Evolutionary conservation across 208 protist genomes (phyloP).

Genomic region (Trypanosoma congolense): DNA sequence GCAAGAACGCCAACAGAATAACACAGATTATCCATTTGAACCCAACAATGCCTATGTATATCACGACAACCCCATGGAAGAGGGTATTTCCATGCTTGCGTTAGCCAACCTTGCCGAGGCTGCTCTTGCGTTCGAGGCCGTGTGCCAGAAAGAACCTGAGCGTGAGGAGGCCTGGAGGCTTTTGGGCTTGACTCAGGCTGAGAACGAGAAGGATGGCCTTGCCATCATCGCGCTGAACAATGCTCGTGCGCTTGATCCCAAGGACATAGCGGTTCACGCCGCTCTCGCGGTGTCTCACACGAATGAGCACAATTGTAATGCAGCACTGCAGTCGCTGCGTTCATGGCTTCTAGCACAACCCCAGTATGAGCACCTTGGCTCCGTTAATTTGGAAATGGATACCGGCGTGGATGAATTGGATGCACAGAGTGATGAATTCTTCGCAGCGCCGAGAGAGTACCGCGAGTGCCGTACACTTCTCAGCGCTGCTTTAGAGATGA

Average conservation of each 20-base stretch:
- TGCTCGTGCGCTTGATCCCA: slow-evolving; percentile 53
- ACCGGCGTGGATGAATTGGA: slow-evolving; percentile 33
- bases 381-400: slow-evolving; percentile 40
- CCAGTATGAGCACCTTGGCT: slow-evolving; percentile 72
- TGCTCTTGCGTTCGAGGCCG: slow-evolving; percentile 85
- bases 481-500: slow-evolving; percentile 70
- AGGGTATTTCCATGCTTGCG: slow-evolving; percentile 70
- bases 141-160: slow-evolving; percentile 68
- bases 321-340: slow-evolving; percentile 71
- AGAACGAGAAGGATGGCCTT: slow-evolving; percentile 87
- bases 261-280: slow-evolving; percentile 69
- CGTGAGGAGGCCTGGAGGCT: slow-evolving; percentile 71
- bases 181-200: slow-evolving; percentile 79
- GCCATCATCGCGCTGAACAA: slow-evolving; percentile 87
- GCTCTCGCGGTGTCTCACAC: slow-evolving; percentile 79
- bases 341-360: slow-evolving; percentile 74
- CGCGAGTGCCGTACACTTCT: slow-evolving; percentile 65
- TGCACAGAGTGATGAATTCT: slow-evolving; percentile 55
- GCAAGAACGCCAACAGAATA: slow-evolving; percentile 40
- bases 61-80: slow-evolving; percentile 65
- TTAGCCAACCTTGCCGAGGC: slow-evolving; percentile 80
- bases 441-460: slow-evolving; percentile 54
- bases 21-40: slow-evolving; percentile 85
- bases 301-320: slow-evolving; percentile 74
- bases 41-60: slow-evolving; percentile 85